These are phyloP conservation scores for Arabidopsis suecica DNA, from an alignment of 345 rosid genomes.

Conservation along the genomic window DNA sequence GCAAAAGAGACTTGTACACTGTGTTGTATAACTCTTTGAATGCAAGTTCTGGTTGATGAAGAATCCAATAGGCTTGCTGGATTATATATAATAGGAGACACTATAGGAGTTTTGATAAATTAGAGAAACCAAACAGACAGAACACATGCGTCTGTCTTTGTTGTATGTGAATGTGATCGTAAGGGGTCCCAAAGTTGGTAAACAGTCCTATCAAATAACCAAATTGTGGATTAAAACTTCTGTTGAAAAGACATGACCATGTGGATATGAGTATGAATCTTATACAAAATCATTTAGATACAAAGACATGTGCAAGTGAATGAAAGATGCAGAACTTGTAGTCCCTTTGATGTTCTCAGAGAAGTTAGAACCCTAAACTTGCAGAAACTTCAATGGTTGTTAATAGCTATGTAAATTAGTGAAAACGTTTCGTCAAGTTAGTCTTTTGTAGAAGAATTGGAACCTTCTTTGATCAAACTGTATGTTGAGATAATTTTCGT, in stretches of 20 bases:
- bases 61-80: background rate
- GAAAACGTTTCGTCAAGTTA: background rate
- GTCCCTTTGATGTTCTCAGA: slow-evolving; percentile 16
- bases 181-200: slow-evolving; percentile 19
- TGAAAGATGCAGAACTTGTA: slow-evolving; percentile 13
- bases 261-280: slow-evolving; percentile 5
- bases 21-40: background rate
- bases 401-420: background rate
- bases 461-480: background rate
- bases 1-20: background rate
- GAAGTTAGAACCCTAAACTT: background rate
- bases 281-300: background rate
- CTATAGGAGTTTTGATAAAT: background rate
- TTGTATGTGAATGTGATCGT: background rate
- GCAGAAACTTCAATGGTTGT: background rate
- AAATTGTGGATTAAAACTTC: slow-evolving; percentile 9
- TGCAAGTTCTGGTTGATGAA: slow-evolving; percentile 8
- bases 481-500: no score
- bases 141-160: slow-evolving; percentile 18
- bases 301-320: slow-evolving; percentile 15
- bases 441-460: background rate
- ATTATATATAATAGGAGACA: background rate
- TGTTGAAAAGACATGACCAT: slow-evolving; percentile 22
- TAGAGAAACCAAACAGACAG: background rate
- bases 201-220: background rate